phyloP scores from a whole-genome alignment of 2,329 filamentous ascomycete genomes.

The Xylaria polymorpha region DNA sequence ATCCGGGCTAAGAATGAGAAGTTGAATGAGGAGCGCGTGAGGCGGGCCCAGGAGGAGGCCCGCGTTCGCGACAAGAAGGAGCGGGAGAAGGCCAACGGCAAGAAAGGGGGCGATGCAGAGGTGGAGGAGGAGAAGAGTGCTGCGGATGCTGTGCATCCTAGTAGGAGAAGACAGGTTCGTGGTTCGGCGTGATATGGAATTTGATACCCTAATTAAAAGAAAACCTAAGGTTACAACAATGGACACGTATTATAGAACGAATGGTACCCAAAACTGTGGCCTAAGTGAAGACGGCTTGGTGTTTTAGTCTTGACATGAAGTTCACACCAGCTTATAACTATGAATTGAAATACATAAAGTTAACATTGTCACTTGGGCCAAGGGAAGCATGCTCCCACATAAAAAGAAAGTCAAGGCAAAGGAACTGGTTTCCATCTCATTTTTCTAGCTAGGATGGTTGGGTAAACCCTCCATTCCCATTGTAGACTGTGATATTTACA shows the following conservation, averaged over 20 bases:
- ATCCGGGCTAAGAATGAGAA: conserved; percentile 88
- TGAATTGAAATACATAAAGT: background rate
- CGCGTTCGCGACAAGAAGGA: conserved; percentile 55
- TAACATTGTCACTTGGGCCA: background rate
- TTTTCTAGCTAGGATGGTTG: conserved; percentile 15
- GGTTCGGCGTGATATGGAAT: conserved; percentile 32
- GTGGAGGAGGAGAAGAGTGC: conserved; percentile 43
- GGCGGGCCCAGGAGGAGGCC: conserved; percentile 59
- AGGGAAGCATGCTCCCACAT: background rate
- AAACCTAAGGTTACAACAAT: no score
- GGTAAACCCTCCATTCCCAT: conserved; percentile 41
- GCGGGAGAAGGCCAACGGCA: conserved; percentile 45
- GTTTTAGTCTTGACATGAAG: background rate
- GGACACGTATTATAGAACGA: background rate
- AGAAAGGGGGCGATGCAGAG: conserved; percentile 44
- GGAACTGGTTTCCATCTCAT: conserved; percentile 7
- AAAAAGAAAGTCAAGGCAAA: background rate
- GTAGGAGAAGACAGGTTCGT: conserved; percentile 54
- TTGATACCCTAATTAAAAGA: conserved; percentile 12
- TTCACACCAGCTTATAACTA: background rate
- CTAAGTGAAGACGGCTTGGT: background rate
- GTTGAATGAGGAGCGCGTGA: conserved; percentile 73
- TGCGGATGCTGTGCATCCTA: conserved; percentile 61
- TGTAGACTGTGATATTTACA: conserved; percentile 47
- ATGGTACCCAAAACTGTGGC: background rate